These are phyloP conservation scores for Salvia hispanica DNA, from an alignment of 257 asterid species.

Conservation along the genomic window DNA sequence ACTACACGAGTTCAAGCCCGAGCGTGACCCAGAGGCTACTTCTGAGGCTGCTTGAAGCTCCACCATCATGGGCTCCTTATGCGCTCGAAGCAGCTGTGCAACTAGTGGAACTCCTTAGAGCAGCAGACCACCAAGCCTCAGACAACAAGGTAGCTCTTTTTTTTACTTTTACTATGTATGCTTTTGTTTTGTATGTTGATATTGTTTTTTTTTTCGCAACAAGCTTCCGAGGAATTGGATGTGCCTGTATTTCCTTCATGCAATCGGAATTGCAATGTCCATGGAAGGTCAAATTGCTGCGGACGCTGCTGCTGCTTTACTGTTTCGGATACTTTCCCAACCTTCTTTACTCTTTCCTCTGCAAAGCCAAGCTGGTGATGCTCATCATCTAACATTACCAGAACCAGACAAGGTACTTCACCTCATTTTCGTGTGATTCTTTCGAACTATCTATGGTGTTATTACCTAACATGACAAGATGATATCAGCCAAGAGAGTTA, in stretches of 20 bases:
- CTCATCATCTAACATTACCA: too few relatives aligned
- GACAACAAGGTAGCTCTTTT: slow-evolving; percentile 50
- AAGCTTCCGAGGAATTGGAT: slow-evolving; percentile 94
- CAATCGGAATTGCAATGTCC: slow-evolving; percentile 87
- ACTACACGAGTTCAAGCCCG: slow-evolving; percentile 86
- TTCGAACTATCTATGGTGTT: too few relatives aligned
- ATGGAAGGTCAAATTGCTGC: slow-evolving; percentile 83
- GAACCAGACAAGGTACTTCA: too few relatives aligned
- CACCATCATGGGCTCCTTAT: slow-evolving; percentile 95
- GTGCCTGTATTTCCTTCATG: slow-evolving; percentile 84
- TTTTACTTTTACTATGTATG: neutral
- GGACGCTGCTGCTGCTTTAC: slow-evolving; percentile 93
- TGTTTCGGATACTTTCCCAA: slow-evolving; percentile 82
- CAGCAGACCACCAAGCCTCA: slow-evolving; percentile 82
- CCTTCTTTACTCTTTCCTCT: slow-evolving; percentile 89
- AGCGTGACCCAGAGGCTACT: slow-evolving; percentile 88
- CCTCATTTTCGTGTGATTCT: too few relatives aligned
- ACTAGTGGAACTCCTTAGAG: slow-evolving; percentile 86
- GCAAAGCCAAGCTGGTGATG: slow-evolving; percentile 69
- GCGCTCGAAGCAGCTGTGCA: slow-evolving; percentile 95
- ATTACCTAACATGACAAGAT: too few relatives aligned
- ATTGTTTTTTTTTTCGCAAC: too few relatives aligned
- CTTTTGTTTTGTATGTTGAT: too few relatives aligned
- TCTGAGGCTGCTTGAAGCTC: slow-evolving; percentile 86
- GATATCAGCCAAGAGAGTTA: slow-evolving; percentile 30